phyloP scores from a whole-genome alignment of 257 asterid species.

The Ophiorrhiza pumila region DNA sequence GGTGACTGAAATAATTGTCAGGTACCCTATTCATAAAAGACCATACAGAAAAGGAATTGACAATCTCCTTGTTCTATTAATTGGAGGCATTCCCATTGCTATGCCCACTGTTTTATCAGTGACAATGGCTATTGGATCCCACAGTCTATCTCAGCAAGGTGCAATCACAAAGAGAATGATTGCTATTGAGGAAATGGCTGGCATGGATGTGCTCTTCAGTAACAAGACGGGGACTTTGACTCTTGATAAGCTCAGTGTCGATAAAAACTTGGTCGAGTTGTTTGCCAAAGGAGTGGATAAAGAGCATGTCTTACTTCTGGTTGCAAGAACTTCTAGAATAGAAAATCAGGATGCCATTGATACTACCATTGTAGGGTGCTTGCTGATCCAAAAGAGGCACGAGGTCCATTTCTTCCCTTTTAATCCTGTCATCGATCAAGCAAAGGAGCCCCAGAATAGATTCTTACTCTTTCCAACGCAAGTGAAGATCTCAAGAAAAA shows the following conservation, averaged over 20 bases:
- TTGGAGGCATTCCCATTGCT: constrained; percentile 95
- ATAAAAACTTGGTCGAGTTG: constrained; percentile 69
- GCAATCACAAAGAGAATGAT: constrained; percentile 97
- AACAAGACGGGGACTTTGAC: constrained; percentile 93
- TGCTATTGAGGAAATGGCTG: constrained; percentile 93
- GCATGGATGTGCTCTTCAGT: too few species aligned
- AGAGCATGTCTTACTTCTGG: constrained; percentile 65
- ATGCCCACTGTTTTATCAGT: too few species aligned
- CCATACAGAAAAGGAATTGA: constrained; percentile 77
- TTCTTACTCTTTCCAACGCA: constrained; percentile 71
- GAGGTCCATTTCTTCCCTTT: constrained; percentile 89
- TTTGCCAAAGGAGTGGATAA: constrained; percentile 77
- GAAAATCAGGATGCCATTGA: constrained; percentile 97
- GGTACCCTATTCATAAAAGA: constrained; percentile 91
- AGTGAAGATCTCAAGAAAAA: constrained; percentile 73
- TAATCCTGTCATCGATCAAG: constrained; percentile 91
- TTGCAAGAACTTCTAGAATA: constrained; percentile 82
- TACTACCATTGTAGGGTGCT: constrained; percentile 81
- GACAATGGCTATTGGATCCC: constrained; percentile 99
- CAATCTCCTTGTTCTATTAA: constrained; percentile 84
- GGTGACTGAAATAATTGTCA: constrained; percentile 70
- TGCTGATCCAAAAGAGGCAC: constrained; percentile 95
- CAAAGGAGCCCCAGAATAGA: constrained; percentile 99
- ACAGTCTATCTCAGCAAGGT: constrained; percentile 89
- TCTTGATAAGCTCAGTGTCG: constrained; percentile 71